Conservation (phyloP, 306 rosid genomes). For the Cucumis melo region DNA sequence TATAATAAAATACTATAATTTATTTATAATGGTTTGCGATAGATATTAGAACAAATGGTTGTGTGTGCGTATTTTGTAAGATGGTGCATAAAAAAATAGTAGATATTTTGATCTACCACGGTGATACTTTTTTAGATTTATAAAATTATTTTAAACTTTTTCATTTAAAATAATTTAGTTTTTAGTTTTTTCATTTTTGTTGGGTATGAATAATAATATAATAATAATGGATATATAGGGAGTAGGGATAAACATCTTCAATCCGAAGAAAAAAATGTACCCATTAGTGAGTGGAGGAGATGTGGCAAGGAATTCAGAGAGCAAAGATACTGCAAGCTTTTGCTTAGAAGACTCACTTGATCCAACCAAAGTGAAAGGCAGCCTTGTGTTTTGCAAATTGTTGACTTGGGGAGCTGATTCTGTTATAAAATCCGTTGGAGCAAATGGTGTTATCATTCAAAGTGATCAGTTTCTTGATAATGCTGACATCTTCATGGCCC, state of each 20-base stretch:
- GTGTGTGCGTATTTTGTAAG: no score
- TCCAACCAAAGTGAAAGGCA: conserved; percentile 53
- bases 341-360: conserved; percentile 33
- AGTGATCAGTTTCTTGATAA: conserved; percentile 29
- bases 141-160: no score
- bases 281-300: conserved; percentile 62
- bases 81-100: no score
- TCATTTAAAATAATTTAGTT: no score
- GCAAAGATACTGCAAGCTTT: conserved; percentile 34
- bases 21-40: no score
- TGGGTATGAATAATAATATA: no score
- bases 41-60: no score
- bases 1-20: no score
- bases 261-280: conserved; percentile 29
- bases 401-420: conserved; percentile 47
- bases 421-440: conserved; percentile 51
- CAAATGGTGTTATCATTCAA: conserved; percentile 47
- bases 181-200: no score
- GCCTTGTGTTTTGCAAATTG: conserved; percentile 38
- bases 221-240: conserved; percentile 15
- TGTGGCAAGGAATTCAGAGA: conserved; percentile 28
- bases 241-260: conserved; percentile 43
- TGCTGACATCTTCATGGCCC: conserved; percentile 63
- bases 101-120: no score
- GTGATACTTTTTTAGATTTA: no score